Conservation (phyloP, 345 rosid species). For the Dimocarpus longan region DNA sequence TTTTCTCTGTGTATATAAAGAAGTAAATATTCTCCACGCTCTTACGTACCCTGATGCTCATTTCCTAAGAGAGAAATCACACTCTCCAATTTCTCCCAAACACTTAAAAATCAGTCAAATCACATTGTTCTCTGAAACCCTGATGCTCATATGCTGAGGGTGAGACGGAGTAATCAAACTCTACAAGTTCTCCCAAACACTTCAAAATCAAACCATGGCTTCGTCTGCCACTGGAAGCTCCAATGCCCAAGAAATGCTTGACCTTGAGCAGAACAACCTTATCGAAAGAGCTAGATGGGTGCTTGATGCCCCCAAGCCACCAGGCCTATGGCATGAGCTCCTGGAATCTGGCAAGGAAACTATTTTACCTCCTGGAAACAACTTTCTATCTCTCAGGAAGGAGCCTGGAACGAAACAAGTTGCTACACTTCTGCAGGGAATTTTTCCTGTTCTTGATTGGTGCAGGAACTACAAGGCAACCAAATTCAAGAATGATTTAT, state of each 20-base stretch:
- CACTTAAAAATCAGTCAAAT: slow-evolving; percentile 68
- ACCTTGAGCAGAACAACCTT: slow-evolving; percentile 39
- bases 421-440: slow-evolving; percentile 36
- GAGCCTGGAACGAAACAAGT: slow-evolving; percentile 34
- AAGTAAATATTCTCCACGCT: slow-evolving; percentile 10
- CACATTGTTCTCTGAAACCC: background rate
- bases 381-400: slow-evolving; percentile 37
- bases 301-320: slow-evolving; percentile 70
- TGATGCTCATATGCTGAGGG: background rate
- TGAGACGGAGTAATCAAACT: slow-evolving; percentile 16
- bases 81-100: slow-evolving; percentile 76
- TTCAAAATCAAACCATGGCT: slow-evolving; percentile 66
- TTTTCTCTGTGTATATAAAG: slow-evolving; percentile 36
- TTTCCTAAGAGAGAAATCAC: slow-evolving; percentile 19
- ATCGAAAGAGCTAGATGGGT: slow-evolving; percentile 61
- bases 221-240: slow-evolving; percentile 36
- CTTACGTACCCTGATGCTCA: slow-evolving; percentile 35
- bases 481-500: slow-evolving; percentile 70
- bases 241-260: slow-evolving; percentile 33
- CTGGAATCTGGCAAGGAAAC: slow-evolving; percentile 37
- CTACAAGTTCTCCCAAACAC: slow-evolving; percentile 87
- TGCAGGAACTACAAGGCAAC: slow-evolving; percentile 49
- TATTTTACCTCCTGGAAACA: slow-evolving; percentile 35
- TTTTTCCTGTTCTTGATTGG: slow-evolving; percentile 80
- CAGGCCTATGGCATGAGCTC: slow-evolving; percentile 57